A percentile compares a stretch with the other conserved stretches of the same genome.
phyloP scores from a whole-genome alignment of 495 filamentous ascomycete species.

The Annulohypoxylon nitens region DNA sequence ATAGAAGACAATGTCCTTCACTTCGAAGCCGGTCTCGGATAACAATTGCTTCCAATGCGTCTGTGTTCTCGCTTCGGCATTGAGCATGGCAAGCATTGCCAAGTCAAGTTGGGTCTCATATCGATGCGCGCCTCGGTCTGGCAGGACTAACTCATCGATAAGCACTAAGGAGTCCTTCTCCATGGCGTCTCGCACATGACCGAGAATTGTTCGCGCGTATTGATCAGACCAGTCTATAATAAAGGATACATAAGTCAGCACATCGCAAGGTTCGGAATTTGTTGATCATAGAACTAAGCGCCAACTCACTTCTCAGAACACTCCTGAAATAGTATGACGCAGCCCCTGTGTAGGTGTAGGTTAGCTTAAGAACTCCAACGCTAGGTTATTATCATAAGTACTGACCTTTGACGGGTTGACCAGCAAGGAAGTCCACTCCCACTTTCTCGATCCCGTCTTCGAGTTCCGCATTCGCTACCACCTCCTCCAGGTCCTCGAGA shows the following conservation, averaged over 20 bases:
- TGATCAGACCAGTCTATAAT: constrained; percentile 59
- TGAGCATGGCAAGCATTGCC: constrained; percentile 56
- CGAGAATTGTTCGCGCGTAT: constrained; percentile 55
- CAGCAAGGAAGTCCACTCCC: constrained; percentile 64
- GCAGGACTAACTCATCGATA: constrained; percentile 61
- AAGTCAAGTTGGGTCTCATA: constrained; percentile 54
- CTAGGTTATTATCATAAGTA: not conserved
- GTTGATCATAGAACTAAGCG: not conserved
- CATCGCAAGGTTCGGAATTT: constrained; percentile 13
- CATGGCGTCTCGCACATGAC: constrained; percentile 55
- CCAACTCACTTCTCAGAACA: constrained; percentile 46
- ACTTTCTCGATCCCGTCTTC: constrained; percentile 62
- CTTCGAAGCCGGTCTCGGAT: constrained; percentile 52
- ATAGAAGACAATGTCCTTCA: constrained; percentile 39
- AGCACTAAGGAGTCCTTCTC: constrained; percentile 55
- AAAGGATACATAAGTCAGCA: constrained; percentile 30
- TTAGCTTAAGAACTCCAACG: not conserved
- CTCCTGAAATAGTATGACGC: constrained; percentile 56
- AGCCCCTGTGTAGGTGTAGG: constrained; percentile 36
- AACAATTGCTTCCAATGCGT: constrained; percentile 58
- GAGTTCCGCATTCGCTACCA: constrained; percentile 47
- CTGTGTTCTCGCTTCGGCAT: constrained; percentile 58
- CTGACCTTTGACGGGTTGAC: constrained; percentile 63
- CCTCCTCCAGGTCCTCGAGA: constrained; percentile 66
- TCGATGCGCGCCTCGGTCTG: constrained; percentile 48